These are phyloP conservation scores for Eutrema salsugineum DNA, from an alignment of 441 rosid genomes.

Conservation along the genomic window DNA sequence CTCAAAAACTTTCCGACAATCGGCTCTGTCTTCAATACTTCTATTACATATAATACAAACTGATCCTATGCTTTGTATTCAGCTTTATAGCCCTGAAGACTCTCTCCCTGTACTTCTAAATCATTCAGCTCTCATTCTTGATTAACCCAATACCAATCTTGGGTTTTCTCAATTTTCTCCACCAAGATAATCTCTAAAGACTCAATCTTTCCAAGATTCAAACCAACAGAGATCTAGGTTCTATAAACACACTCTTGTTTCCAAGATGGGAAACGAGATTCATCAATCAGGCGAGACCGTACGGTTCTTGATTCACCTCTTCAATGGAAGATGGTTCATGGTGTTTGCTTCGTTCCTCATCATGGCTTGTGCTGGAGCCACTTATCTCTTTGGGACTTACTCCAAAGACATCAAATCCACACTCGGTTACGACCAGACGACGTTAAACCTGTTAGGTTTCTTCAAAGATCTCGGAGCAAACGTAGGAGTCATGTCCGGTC, in stretches of 20 bases:
- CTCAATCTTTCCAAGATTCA: not conserved
- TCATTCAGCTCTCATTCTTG: constrained; percentile 2
- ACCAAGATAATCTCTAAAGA: constrained; percentile 2
- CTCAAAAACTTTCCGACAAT: constrained; percentile 13
- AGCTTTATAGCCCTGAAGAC: constrained; percentile 17
- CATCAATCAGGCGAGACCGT: constrained; percentile 6
- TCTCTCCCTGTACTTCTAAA: constrained; percentile 1
- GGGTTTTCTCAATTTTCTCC: not conserved
- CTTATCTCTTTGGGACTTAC: constrained; percentile 63
- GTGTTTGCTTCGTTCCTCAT: constrained; percentile 67
- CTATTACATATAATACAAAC: not conserved
- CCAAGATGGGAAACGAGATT: constrained; percentile 20
- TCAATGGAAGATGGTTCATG: constrained; percentile 65
- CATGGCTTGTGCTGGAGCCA: constrained; percentile 78
- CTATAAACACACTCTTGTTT: not conserved
- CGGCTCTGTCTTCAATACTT: not conserved
- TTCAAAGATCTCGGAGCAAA: constrained; percentile 88
- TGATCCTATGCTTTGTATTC: not conserved
- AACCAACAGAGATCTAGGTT: constrained; percentile 8
- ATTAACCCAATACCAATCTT: not conserved
- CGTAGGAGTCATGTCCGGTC: constrained; percentile 74
- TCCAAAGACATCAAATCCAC: constrained; percentile 55
- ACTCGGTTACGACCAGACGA: constrained; percentile 80
- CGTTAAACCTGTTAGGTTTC: constrained; percentile 72
- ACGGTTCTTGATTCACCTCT: constrained; percentile 36